Evolutionary conservation across 1,139 yeast species (phyloP), one percentile per base, ranked within the genome.

Genomic region (Suhomyces kunorum): DNA sequence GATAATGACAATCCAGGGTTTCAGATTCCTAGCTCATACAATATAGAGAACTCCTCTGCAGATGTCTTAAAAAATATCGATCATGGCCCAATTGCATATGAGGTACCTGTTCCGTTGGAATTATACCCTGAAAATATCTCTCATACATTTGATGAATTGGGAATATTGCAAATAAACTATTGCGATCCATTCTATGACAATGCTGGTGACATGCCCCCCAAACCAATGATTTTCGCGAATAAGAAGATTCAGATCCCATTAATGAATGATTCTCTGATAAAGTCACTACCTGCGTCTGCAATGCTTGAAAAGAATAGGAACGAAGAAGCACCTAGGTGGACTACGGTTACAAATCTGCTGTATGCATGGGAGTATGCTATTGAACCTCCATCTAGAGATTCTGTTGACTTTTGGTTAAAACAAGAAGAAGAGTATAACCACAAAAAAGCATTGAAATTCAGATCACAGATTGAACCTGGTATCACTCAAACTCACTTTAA

Each of bases 181-280:
- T 46, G 52, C 2, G 85, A 78, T 44, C 96, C 96, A 0, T 80
- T 64, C 49, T 89, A 78, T 51, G 74, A 81, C 17, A 66, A 71
- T 23, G 59, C 66, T 0, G 54, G 57, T 1, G 87, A 85, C 48
- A 64, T 78, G 5, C 82, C 83, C 1, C 39, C 61, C 1, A 66
- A 64, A 19, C 82, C 94, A 0, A 71, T 82, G 44, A 60, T 78
- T 2, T 82, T 80, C 61, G 89, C 90, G 0, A 89, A 89, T 15
- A 78, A 74, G 43, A 78, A 76, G 48, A 80, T 81, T 46, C 64
- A 56, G 1, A 59, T 81, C 2, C 71, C 74, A 0, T 50, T 56
- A 6, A 42, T 45, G 8, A 54, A 56, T 30, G 51, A 48, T 3
- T 39, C 42, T 1, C 37, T 41, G 20, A 28, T 55, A 1, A 48